Percentiles rank a stretch among this genome's conserved stretches.
These are phyloP conservation scores for Spirogloea muscicola DNA, from an alignment of 139 green algal genomes.

Conservation along the genomic window DNA sequence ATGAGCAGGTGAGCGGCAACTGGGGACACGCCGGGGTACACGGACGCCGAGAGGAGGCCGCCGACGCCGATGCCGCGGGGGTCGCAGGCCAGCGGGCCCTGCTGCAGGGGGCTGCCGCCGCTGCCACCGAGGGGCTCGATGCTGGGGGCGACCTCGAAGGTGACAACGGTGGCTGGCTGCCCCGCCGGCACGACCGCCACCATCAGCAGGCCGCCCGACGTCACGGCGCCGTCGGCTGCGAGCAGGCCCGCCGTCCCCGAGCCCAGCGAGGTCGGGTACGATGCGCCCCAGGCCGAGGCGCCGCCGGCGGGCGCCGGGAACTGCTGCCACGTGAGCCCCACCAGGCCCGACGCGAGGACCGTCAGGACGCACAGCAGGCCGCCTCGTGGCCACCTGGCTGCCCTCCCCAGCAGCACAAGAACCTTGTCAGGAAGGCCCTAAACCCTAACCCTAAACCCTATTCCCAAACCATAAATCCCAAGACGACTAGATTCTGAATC, in stretches of 20 bases:
- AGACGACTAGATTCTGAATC: too few relatives aligned
- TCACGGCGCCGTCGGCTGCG: conserved; percentile 13
- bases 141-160: conserved; percentile 19
- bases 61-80: too few relatives aligned
- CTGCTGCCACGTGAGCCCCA: conserved; percentile 15
- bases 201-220: conserved; percentile 10
- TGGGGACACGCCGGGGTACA: too few relatives aligned
- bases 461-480: background rate
- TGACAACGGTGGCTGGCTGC: conserved; percentile 6
- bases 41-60: too few relatives aligned
- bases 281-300: background rate
- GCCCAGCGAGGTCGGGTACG: conserved; percentile 2
- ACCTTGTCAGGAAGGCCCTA: background rate
- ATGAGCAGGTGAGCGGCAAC: too few relatives aligned
- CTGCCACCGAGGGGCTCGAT: too few relatives aligned
- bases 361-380: conserved; percentile 22
- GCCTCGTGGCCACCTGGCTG: conserved; percentile 24
- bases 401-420: background rate
- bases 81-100: too few relatives aligned
- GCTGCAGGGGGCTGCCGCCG: too few relatives aligned
- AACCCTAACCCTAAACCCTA: background rate
- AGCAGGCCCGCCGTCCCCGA: conserved; percentile 2
- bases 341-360: conserved; percentile 8
- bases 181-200: conserved; percentile 2
- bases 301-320: background rate